Conservation (phyloP, 2,329 filamentous ascomycete species). For the Fusarium gaditjirri region DNA sequence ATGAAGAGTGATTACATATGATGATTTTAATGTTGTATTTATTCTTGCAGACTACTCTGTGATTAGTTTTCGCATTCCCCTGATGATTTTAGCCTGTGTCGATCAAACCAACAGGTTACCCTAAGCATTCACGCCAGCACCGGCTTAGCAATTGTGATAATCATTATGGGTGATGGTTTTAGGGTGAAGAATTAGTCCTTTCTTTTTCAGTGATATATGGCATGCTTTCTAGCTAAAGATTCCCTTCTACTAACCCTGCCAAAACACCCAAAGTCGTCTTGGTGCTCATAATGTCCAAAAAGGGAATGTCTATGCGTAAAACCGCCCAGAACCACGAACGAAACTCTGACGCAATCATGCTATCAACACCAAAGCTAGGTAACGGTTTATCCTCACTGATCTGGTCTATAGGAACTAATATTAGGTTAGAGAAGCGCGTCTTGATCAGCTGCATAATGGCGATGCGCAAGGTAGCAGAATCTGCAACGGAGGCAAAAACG, state of each 20-base stretch:
- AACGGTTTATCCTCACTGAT: neutral
- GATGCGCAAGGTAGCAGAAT: neutral
- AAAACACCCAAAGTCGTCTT: neutral
- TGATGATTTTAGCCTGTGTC: too few species aligned
- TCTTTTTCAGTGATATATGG: rapidly evolving
- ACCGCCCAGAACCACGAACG: neutral
- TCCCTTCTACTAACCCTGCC: neutral
- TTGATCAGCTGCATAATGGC: neutral
- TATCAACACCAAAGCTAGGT: neutral
- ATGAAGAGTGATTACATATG: neutral
- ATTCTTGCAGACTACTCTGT: neutral
- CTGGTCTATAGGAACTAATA: neutral
- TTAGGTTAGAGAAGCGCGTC: neutral
- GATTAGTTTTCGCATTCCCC: too few species aligned
- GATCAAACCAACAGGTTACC: neutral
- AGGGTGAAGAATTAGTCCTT: too few species aligned
- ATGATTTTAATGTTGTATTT: neutral
- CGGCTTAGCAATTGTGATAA: rapidly evolving
- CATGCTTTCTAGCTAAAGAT: rapidly evolving
- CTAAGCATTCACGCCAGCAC: neutral
- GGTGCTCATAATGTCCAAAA: neutral
- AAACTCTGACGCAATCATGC: neutral
- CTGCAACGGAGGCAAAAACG: neutral
- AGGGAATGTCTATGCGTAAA: neutral
- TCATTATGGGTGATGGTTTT: rapidly evolving